Evolutionary conservation across 2,329 filamentous ascomycete species (phyloP).

Genomic region (Fusarium equiseti): DNA sequence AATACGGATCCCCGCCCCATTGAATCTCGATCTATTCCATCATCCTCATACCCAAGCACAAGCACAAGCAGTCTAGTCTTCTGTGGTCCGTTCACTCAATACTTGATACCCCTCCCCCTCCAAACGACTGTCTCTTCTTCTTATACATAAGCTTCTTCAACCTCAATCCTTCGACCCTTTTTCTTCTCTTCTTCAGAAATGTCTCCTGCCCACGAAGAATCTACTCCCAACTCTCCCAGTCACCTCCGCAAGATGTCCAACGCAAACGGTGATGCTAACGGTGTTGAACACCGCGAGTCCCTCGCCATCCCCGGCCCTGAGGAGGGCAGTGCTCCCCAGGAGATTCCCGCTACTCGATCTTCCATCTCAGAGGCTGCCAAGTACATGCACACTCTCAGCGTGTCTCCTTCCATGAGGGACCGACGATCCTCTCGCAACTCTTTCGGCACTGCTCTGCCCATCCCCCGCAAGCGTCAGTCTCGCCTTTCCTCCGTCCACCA

Average conservation of each 20-base stretch:
- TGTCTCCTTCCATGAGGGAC: conserved; percentile 75
- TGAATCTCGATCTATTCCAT: conserved; percentile 26
- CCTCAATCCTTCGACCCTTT: neutral
- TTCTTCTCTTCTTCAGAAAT: neutral
- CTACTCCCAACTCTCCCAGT: conserved; percentile 35
- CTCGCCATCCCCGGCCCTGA: conserved; percentile 53
- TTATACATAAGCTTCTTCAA: conserved; percentile 25
- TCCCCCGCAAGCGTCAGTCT: conserved; percentile 77
- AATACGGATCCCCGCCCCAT: conserved; percentile 39
- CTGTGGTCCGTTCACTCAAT: conserved; percentile 23
- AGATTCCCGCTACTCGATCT: conserved; percentile 76
- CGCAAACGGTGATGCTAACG: conserved; percentile 16
- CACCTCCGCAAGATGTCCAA: conserved; percentile 35
- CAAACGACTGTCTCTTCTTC: conserved; percentile 15
- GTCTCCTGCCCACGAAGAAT: conserved; percentile 66
- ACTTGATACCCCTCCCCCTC: conserved; percentile 37
- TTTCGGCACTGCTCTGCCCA: conserved; percentile 78
- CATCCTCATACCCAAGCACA: conserved; percentile 16
- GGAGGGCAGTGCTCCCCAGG: conserved; percentile 67
- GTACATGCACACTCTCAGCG: conserved; percentile 80
- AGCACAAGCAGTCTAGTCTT: conserved; percentile 17
- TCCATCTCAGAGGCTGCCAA: conserved; percentile 75
- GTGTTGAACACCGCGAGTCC: conserved; percentile 35
- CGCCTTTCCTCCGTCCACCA: conserved; percentile 72
- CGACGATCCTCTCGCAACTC: conserved; percentile 79